phyloP scores from a whole-genome alignment of 108 stramenopile species.

The Mediolabrus comicus region DNA sequence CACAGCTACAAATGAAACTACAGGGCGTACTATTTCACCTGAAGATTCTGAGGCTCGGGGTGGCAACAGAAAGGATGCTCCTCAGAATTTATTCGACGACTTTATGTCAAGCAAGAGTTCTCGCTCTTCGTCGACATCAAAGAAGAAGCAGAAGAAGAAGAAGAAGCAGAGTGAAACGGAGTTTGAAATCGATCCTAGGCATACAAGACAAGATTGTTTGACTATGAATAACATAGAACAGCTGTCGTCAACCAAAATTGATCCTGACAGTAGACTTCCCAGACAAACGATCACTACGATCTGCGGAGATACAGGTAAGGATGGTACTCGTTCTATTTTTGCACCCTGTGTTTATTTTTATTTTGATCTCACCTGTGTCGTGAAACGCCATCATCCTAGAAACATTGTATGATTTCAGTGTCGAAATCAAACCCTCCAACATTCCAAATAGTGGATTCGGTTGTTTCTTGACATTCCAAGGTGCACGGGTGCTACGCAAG shows the following conservation, averaged over 20 bases:
- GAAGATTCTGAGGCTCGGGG: not conserved
- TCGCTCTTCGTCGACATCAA: not conserved
- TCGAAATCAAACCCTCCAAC: constrained; percentile 45
- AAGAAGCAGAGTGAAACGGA: not conserved
- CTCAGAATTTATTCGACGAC: not conserved
- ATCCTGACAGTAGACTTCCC: not conserved
- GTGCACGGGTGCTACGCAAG: constrained; percentile 50
- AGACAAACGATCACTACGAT: not conserved
- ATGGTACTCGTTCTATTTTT: not conserved
- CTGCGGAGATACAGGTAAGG: not conserved
- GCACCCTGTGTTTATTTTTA: not conserved
- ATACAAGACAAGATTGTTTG: not conserved
- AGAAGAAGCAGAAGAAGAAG: not conserved
- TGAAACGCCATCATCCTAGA: too few species aligned
- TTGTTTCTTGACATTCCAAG: constrained; percentile 67
- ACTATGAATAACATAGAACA: not conserved
- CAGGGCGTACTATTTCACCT: not conserved
- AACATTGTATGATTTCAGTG: constrained; percentile 54
- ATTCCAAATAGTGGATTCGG: constrained; percentile 68
- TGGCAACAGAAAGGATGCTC: not conserved
- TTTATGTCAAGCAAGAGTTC: not conserved
- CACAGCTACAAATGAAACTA: not conserved
- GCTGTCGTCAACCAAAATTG: not conserved
- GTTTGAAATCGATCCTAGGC: not conserved
- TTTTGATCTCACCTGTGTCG: too few species aligned